Percentiles rank a stretch among this genome's conserved stretches.
Evolutionary conservation across 805 yeast genomes (phyloP).

Genomic region (Metschnikowia matae): DNA sequence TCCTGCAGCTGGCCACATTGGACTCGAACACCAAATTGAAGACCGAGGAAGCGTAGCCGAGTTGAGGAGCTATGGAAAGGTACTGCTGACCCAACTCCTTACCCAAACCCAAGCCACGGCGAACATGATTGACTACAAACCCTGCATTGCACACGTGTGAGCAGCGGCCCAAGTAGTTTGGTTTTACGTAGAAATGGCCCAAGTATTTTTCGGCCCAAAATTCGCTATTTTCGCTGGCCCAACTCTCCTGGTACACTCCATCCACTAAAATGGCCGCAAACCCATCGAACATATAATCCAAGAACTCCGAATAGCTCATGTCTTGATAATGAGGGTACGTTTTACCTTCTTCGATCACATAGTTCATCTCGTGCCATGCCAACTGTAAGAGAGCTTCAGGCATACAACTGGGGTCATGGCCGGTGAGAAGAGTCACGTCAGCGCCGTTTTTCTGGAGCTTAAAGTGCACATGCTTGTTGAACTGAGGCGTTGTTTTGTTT

Average conservation of each 20-base stretch:
- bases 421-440: constrained; percentile 59
- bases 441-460: constrained; percentile 38
- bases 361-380: constrained; percentile 52
- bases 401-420: constrained; percentile 43
- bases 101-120: constrained; percentile 70
- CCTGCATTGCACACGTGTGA: constrained; percentile 89
- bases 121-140: constrained; percentile 58
- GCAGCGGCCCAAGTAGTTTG: constrained; percentile 81
- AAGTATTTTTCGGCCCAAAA: constrained; percentile 48
- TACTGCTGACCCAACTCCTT: constrained; percentile 63
- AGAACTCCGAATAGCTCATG: constrained; percentile 47
- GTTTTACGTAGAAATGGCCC: constrained; percentile 79
- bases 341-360: constrained; percentile 64
- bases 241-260: constrained; percentile 22
- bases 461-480: constrained; percentile 38
- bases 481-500: constrained; percentile 20
- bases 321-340: constrained; percentile 64
- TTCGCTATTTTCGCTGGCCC: constrained; percentile 36
- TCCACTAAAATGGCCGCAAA: constrained; percentile 62
- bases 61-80: constrained; percentile 64
- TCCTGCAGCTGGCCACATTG: constrained; percentile 66
- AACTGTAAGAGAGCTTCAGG: constrained; percentile 48
- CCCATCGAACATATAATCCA: constrained; percentile 61
- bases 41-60: constrained; percentile 80
- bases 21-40: constrained; percentile 85